Conservation (phyloP, 78 protist genomes). For the Creolimax fragrantissima region DNA sequence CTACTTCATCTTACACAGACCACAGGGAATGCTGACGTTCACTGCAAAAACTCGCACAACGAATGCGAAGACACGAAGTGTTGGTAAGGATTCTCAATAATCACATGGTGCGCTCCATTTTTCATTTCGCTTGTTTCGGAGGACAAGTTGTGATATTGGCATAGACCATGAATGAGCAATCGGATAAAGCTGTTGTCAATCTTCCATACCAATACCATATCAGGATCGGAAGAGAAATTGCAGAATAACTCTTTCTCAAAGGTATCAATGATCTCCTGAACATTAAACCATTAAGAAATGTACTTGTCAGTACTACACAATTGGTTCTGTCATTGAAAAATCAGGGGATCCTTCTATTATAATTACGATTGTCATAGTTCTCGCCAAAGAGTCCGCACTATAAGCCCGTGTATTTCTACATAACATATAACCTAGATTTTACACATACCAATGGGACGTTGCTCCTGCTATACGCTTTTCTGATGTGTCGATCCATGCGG, state of each 20-base stretch:
- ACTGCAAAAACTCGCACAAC: neutral
- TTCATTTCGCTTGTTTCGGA: neutral
- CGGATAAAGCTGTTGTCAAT: neutral
- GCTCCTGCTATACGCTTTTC: neutral
- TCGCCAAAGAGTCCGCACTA: no score
- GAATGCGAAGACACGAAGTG: neutral
- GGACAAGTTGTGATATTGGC: neutral
- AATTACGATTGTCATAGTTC: no score
- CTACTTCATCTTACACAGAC: no score
- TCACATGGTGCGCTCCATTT: neutral
- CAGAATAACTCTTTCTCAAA: neutral
- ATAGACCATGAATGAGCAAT: neutral
- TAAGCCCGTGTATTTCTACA: no score
- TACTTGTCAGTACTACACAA: no score
- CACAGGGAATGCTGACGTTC: no score
- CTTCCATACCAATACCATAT: neutral
- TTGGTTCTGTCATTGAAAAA: no score
- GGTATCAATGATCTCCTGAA: neutral
- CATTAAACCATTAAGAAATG: no score
- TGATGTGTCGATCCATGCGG: neutral
- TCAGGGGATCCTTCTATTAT: no score
- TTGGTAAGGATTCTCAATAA: neutral
- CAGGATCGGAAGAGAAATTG: neutral
- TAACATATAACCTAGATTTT: no score
- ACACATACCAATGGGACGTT: neutral